Percentiles rank a stretch among this genome's conserved stretches.
These are phyloP conservation scores for Arthrobotrys conoides DNA, from an alignment of 2,329 filamentous ascomycete species.

Conservation along the genomic window DNA sequence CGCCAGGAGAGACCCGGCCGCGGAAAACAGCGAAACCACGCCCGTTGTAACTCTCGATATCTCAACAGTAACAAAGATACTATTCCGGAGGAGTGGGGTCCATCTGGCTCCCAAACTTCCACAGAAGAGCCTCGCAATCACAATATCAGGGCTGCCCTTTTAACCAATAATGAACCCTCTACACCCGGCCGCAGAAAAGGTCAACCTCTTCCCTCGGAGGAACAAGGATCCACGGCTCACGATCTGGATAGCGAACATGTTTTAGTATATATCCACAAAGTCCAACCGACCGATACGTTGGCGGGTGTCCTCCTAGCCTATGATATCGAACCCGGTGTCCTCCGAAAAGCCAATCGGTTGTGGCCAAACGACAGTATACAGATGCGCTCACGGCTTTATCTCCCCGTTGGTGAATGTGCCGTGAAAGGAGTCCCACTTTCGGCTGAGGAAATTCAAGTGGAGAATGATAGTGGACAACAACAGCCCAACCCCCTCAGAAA, in stretches of 20 bases:
- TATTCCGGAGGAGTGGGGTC: slow-evolving; percentile 67
- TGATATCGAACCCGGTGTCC: slow-evolving; percentile 84
- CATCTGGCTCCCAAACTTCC: slow-evolving; percentile 68
- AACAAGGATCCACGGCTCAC: slow-evolving; percentile 63
- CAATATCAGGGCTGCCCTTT: slow-evolving; percentile 80
- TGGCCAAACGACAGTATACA: slow-evolving; percentile 96
- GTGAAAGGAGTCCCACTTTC: slow-evolving; percentile 77
- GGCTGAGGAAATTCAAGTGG: slow-evolving; percentile 67
- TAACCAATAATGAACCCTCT: slow-evolving; percentile 69
- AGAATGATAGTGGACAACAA: slow-evolving; percentile 1
- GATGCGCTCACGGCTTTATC: slow-evolving; percentile 81
- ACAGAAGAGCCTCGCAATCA: slow-evolving; percentile 72
- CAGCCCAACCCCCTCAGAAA: slow-evolving; percentile 63
- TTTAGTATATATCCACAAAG: slow-evolving; percentile 90
- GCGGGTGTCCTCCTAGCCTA: slow-evolving; percentile 92
- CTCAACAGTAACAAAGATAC: slow-evolving; percentile 30
- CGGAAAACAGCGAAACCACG: slow-evolving; percentile 23
- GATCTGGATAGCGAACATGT: slow-evolving; percentile 79
- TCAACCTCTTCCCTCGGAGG: slow-evolving; percentile 64
- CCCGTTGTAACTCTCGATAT: slow-evolving; percentile 45
- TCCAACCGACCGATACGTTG: slow-evolving; percentile 85
- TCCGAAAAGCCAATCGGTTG: slow-evolving; percentile 89
- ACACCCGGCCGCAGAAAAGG: slow-evolving; percentile 44
- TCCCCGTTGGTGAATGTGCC: slow-evolving; percentile 91
- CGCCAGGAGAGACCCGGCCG: slow-evolving; percentile 34